These are phyloP conservation scores for Volvox carteri DNA, from an alignment of 163 green algal species.

Conservation along the genomic window DNA sequence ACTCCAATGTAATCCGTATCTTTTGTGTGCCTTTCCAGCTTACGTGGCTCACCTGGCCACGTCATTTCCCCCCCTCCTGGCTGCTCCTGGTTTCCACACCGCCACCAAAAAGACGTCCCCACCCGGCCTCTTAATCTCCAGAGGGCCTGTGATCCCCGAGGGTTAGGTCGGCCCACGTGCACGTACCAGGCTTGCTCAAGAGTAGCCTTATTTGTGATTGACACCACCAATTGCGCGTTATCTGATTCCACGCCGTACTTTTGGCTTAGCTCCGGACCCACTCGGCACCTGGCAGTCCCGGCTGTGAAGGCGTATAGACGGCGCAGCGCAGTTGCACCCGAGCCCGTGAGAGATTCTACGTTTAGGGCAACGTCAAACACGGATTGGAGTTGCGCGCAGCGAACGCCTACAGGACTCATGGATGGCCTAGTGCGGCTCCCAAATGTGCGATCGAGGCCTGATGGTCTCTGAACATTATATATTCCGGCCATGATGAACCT, in stretches of 20 bases:
- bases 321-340: conserved; percentile 1
- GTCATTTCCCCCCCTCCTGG: too few relatives aligned
- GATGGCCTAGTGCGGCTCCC: not conserved
- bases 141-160: too few relatives aligned
- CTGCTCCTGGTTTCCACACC: too few relatives aligned
- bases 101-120: too few relatives aligned
- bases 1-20: too few relatives aligned
- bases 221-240: conserved; percentile 51
- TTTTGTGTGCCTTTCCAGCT: too few relatives aligned
- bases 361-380: conserved; percentile 28
- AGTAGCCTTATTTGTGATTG: conserved; percentile 46
- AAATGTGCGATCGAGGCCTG: too few relatives aligned
- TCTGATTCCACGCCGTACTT: conserved; percentile 54
- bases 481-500: too few relatives aligned
- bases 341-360: not conserved
- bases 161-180: too few relatives aligned
- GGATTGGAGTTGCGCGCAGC: conserved; percentile 2
- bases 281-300: conserved; percentile 26
- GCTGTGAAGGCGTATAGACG: conserved; percentile 31
- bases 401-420: not conserved
- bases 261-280: conserved; percentile 20
- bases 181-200: conserved; percentile 51
- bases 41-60: too few relatives aligned
- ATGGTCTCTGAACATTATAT: too few relatives aligned
- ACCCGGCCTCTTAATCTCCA: too few relatives aligned